These are phyloP conservation scores for Brassica juncea DNA, from an alignment of 345 rosid genomes.

Conservation along the genomic window DNA sequence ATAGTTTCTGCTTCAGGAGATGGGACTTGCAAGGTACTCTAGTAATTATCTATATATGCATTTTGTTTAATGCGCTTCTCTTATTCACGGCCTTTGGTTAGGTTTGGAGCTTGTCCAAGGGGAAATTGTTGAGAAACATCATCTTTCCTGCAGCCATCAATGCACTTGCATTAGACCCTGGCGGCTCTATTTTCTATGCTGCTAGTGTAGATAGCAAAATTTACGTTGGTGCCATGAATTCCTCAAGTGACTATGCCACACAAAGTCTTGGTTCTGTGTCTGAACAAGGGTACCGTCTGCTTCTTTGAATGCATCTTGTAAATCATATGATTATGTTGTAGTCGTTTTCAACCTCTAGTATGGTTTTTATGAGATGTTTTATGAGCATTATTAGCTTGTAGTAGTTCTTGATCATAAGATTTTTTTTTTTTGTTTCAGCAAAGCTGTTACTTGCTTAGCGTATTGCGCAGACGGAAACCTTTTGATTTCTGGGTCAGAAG, in stretches of 20 bases:
- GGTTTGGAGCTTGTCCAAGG: constrained; percentile 85
- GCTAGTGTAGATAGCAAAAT: constrained; percentile 81
- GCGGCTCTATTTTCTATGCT: constrained; percentile 79
- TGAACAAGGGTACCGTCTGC: constrained; percentile 55
- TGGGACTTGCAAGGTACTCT: constrained; percentile 71
- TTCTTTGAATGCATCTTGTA: background rate
- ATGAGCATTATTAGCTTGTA: background rate
- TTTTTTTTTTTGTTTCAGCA: constrained; percentile 44
- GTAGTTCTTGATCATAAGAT: constrained; percentile 10
- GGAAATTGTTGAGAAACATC: constrained; percentile 59
- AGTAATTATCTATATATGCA: background rate
- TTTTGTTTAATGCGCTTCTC: background rate
- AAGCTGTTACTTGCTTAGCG: constrained; percentile 72
- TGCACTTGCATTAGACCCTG: constrained; percentile 80
- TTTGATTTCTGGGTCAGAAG: constrained; percentile 79
- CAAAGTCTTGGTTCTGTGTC: constrained; percentile 68
- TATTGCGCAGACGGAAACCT: constrained; percentile 56
- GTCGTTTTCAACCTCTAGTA: background rate
- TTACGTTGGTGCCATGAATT: constrained; percentile 65
- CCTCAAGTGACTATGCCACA: constrained; percentile 56
- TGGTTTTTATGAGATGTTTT: background rate
- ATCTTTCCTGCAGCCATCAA: constrained; percentile 73
- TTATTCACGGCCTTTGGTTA: constrained; percentile 24
- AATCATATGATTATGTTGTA: background rate
- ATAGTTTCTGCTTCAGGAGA: constrained; percentile 87